Base-by-base conservation (phyloP, 1,284 basidiomycete genomes). In the Puccinia horiana region DNA sequence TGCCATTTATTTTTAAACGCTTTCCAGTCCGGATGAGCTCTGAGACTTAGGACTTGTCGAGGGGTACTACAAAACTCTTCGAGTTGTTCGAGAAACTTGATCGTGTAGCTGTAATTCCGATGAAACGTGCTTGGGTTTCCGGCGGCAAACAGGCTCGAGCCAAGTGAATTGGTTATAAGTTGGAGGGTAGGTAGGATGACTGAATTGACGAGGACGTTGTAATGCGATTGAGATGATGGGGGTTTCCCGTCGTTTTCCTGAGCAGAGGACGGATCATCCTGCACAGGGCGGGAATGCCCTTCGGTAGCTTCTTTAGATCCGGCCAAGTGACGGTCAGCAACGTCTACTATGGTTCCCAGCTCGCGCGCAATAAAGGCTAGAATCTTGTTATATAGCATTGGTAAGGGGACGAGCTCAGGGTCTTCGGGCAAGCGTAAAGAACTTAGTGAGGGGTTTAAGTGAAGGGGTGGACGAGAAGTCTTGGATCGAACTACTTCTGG, bases 301-400 rank as follows among this genome's bases (percentile, higher is more conserved):
- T 61, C 69, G 35, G 42, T 49, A 29, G 69, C 18, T 1, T 44
- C 40, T 74, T 81, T 81, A 23, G 70, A 37, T n/a, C 70, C 52
- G 11, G 79, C 56, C 20, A 81, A n/a, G 26, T 74, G 79, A 23
- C 70, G 69, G 67, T 81, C 79, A 81, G 79, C 79, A 52, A 81
- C 32, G 23, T 74, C 69, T 26, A 81, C 32, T n/a, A 81, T 65
- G 6, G 56, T 29, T n/a, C 54, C 35, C 52, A 81, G 47, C 40
- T 81, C 79, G 42, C 79, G 79, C 16, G 79, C 70, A 42, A 81
- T 81, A 37, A 81, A 81, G n/a, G 69, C 79, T 35, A 81, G 44
- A 40, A 81, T 81, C 56, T 81, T 81, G 67, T 74, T 81, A 65
- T 74, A 81, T 11, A 81, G 35, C 61, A 73, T 44, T 20, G 79